phyloP scores from a whole-genome alignment of 495 filamentous ascomycete species.

The Podospora didyma region DNA sequence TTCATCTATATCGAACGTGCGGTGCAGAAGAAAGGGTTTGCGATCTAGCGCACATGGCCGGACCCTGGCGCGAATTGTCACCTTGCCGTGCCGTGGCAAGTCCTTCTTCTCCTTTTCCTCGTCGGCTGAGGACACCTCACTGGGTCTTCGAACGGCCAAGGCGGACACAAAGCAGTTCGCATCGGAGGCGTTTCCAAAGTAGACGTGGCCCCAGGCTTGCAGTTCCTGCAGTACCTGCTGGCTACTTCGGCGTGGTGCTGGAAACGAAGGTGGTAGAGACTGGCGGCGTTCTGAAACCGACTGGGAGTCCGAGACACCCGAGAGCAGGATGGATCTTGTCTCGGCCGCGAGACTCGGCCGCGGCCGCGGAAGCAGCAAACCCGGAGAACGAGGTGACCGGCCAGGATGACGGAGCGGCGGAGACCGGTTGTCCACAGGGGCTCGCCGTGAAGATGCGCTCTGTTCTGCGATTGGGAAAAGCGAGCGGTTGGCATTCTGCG shows the following conservation, averaged over 20 bases:
- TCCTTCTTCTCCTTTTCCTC: neutral
- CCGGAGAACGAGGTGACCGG: constrained; percentile 10
- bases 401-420: constrained; percentile 7
- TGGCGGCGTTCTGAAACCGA: constrained; percentile 15
- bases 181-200: constrained; percentile 27
- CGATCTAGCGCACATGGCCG: constrained; percentile 35
- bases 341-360: constrained; percentile 21
- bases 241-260: constrained; percentile 12
- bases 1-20: constrained; percentile 42
- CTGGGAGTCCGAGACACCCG: constrained; percentile 9
- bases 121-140: constrained; percentile 15
- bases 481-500: constrained; percentile 4
- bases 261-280: constrained; percentile 14
- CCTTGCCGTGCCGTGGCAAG: constrained; percentile 7
- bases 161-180: constrained; percentile 40
- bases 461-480: constrained; percentile 29
- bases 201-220: constrained; percentile 31
- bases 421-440: constrained; percentile 12
- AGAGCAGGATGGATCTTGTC: constrained; percentile 26
- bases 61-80: constrained; percentile 46
- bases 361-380: constrained; percentile 5
- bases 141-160: constrained; percentile 31
- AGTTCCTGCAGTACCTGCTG: constrained; percentile 23
- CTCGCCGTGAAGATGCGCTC: constrained; percentile 6
- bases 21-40: constrained; percentile 44